Evolutionary conservation across 1,284 basidiomycete genomes (phyloP).

Genomic region (Ustilago hordei): DNA sequence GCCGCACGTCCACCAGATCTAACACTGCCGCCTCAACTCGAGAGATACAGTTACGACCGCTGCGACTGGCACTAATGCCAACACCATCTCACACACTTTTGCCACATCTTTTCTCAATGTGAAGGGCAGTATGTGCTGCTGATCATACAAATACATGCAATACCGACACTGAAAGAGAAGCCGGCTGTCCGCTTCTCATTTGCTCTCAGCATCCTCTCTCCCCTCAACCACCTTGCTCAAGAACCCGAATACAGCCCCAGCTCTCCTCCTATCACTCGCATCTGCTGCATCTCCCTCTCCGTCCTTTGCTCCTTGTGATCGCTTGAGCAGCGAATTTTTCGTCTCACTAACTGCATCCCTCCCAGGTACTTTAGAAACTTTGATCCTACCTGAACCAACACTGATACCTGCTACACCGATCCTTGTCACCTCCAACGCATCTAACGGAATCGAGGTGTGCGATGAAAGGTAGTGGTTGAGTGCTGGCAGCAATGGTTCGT

Average conservation of each 20-base stretch:
- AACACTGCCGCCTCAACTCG: no score
- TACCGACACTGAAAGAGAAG: background rate
- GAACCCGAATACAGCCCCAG: constrained; percentile 37
- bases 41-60: no score
- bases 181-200: background rate
- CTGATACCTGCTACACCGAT: constrained; percentile 51
- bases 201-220: constrained; percentile 11
- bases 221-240: constrained; percentile 39
- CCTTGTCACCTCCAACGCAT: constrained; percentile 33
- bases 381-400: constrained; percentile 45
- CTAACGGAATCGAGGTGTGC: constrained; percentile 51
- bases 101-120: background rate
- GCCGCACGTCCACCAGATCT: no score
- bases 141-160: constrained; percentile 10
- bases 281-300: constrained; percentile 17
- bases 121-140: background rate
- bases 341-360: constrained; percentile 12
- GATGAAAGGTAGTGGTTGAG: constrained; percentile 44
- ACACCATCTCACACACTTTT: background rate
- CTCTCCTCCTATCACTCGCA: constrained; percentile 36
- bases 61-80: no score
- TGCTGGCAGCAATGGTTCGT: constrained; percentile 43
- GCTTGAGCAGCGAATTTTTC: constrained; percentile 24
- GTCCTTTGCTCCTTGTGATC: background rate
- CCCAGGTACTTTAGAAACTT: constrained; percentile 31